These are phyloP conservation scores for Cynanchum wilfordii DNA, from an alignment of 257 asterid species.

Conservation along the genomic window DNA sequence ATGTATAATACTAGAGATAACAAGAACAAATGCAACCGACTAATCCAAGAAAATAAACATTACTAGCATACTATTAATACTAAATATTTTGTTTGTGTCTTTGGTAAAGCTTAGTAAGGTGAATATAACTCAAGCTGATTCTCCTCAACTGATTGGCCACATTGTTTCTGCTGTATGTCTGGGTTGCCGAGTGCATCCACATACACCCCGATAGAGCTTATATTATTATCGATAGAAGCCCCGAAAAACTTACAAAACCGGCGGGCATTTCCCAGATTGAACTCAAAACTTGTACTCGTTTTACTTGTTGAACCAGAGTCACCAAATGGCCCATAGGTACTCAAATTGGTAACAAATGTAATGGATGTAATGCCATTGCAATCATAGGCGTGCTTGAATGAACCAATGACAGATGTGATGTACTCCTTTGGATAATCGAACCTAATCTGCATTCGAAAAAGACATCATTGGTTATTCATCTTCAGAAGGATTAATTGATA, in stretches of 20 bases:
- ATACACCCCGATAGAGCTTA: conserved; percentile 37
- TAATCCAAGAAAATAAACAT: no score
- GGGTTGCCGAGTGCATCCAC: conserved; percentile 21
- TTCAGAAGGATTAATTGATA: no score
- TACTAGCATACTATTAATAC: no score
- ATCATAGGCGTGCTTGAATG: not conserved
- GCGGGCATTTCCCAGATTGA: conserved; percentile 27
- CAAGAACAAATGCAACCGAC: no score
- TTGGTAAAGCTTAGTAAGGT: no score
- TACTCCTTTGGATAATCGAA: conserved; percentile 27
- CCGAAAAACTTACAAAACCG: conserved; percentile 45
- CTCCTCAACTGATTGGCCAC: not conserved
- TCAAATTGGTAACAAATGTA: conserved; percentile 35
- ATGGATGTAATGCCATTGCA: conserved; percentile 14
- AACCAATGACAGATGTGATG: conserved; percentile 32
- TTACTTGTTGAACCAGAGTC: not conserved
- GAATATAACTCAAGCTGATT: no score
- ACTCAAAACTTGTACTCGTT: conserved; percentile 16
- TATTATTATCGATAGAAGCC: not conserved
- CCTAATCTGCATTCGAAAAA: conserved; percentile 24
- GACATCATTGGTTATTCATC: not conserved
- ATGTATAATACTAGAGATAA: no score
- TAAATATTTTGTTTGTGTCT: no score
- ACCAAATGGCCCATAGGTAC: conserved; percentile 41
- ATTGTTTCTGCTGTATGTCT: no score